Conservation (phyloP, 805 yeast species). For the Candida sithepensis region DNA sequence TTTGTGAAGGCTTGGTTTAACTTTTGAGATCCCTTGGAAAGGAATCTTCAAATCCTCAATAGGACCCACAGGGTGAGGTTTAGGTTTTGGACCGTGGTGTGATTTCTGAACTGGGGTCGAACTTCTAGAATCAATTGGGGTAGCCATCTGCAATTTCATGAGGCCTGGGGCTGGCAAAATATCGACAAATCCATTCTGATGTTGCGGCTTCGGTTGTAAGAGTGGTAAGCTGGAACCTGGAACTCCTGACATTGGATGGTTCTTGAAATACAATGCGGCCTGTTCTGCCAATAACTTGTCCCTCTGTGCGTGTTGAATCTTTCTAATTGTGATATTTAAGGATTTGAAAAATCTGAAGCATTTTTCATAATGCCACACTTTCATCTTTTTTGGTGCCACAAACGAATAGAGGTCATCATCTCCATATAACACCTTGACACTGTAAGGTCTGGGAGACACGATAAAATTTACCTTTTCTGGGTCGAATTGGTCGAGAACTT, state of each 20-base stretch:
- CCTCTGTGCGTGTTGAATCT: conserved; percentile 28
- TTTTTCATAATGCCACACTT: conserved; percentile 59
- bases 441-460: conserved; percentile 42
- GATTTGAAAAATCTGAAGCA: conserved; percentile 53
- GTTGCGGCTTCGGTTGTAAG: conserved; percentile 4
- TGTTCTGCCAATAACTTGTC: conserved; percentile 12
- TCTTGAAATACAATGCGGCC: background rate
- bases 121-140: conserved; percentile 17
- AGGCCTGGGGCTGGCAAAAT: conserved; percentile 17
- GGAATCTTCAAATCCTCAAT: conserved; percentile 33
- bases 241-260: background rate
- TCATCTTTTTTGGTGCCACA: conserved; percentile 43
- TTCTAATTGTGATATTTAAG: conserved; percentile 40
- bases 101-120: conserved; percentile 12
- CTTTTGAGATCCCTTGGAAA: conserved; percentile 18
- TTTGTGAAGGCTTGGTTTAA: conserved; percentile 25
- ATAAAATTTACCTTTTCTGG: conserved; percentile 41
- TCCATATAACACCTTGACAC: conserved; percentile 34
- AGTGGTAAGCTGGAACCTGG: conserved; percentile 3
- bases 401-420: conserved; percentile 45
- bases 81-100: conserved; percentile 9
- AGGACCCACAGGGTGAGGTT: conserved; percentile 9
- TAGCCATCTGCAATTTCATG: conserved; percentile 7
- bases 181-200: conserved; percentile 12
- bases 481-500: conserved; percentile 43